These are phyloP conservation scores for Fusarium aywerte DNA, from an alignment of 2,329 filamentous ascomycete species.

Conservation along the genomic window DNA sequence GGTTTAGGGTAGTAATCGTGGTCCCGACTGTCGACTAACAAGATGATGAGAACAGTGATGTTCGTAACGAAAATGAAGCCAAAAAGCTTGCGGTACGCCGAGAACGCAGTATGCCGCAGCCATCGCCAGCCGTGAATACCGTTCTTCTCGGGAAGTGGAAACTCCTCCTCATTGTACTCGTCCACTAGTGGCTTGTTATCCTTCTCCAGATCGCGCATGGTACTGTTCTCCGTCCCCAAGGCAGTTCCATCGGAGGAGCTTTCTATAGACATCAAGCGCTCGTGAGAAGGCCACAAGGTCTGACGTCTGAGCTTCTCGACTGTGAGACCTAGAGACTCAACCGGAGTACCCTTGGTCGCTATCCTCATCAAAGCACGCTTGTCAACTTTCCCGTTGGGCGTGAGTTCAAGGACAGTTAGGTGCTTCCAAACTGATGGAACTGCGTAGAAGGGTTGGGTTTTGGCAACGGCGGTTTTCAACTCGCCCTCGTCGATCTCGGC, in stretches of 20 bases:
- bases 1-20: conserved; percentile 22
- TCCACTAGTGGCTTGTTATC: conserved; percentile 8
- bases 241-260: conserved; percentile 9
- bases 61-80: conserved; percentile 30
- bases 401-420: conserved; percentile 22
- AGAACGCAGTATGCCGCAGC: conserved; percentile 26
- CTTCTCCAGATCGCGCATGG: conserved; percentile 18
- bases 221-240: neutral
- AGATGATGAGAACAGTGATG: conserved; percentile 16
- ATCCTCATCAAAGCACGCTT: conserved; percentile 19
- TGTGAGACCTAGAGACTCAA: neutral
- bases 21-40: conserved; percentile 12
- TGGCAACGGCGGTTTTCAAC: conserved; percentile 6
- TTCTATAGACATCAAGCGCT: neutral
- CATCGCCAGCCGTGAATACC: conserved; percentile 34
- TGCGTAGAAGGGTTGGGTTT: conserved; percentile 27
- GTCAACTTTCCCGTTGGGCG: conserved; percentile 31
- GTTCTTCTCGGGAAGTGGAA: conserved; percentile 21
- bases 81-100: conserved; percentile 33
- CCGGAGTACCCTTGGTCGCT: neutral
- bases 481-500: conserved; percentile 15
- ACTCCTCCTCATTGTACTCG: conserved; percentile 14
- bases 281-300: conserved; percentile 13
- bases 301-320: conserved; percentile 1
- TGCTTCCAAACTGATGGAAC: conserved; percentile 28